Evolutionary conservation across 2,329 filamentous ascomycete genomes (phyloP).

Genomic region (Fusarium protoensiforme): DNA sequence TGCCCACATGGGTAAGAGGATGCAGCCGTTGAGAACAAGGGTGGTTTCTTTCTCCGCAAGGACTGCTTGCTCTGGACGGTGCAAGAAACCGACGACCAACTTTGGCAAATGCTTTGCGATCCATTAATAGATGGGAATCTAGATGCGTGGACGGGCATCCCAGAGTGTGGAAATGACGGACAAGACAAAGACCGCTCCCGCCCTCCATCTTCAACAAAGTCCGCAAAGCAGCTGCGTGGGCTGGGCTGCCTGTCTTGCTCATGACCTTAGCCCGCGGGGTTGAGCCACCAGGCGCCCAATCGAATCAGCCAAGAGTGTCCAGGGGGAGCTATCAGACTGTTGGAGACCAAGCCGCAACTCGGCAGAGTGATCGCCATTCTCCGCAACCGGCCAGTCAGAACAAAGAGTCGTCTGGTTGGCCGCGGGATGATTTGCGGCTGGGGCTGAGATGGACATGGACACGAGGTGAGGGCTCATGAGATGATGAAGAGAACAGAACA

Average conservation of each 20-base stretch:
- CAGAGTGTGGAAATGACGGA: background rate
- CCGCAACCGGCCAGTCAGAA: slow-evolving; percentile 33
- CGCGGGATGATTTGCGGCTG: slow-evolving; percentile 7
- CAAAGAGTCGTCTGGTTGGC: slow-evolving; percentile 13
- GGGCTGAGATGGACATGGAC: slow-evolving; percentile 1
- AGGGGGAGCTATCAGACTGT: slow-evolving; percentile 21
- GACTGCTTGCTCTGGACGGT: background rate
- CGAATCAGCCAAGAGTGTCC: slow-evolving; percentile 8
- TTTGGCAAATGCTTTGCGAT: background rate
- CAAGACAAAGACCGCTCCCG: background rate
- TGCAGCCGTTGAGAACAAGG: slow-evolving; percentile 2
- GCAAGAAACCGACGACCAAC: background rate
- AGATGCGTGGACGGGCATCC: background rate
- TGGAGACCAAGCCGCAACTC: slow-evolving; percentile 6
- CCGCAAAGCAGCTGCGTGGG: background rate
- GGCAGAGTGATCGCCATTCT: slow-evolving; percentile 24
- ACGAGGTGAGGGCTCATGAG: slow-evolving; percentile 19
- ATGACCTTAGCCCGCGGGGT: slow-evolving; percentile 30
- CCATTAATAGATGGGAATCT: background rate
- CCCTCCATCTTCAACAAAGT: background rate
- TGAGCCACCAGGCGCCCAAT: slow-evolving; percentile 15
- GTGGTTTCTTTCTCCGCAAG: background rate
- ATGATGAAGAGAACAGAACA: background rate
- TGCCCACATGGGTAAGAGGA: slow-evolving; percentile 12
- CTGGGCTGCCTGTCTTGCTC: slow-evolving; percentile 2